Percentiles rank a stretch among this genome's conserved stretches.
Evolutionary conservation across 805 yeast genomes (phyloP).

Genomic region (Teunomyces kruisii): DNA sequence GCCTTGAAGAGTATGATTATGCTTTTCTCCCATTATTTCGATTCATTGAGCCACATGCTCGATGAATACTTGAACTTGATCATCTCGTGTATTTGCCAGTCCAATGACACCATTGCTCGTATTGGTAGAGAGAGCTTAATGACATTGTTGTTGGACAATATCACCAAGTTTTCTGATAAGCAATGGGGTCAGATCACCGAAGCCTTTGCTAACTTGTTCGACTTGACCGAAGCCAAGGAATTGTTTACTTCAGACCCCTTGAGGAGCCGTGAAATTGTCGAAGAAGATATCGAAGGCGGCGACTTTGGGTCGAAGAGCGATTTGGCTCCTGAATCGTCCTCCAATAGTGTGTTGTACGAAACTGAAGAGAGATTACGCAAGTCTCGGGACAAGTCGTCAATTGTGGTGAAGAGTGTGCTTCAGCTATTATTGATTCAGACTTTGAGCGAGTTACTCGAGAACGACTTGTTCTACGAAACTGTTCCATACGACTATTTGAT

Average conservation of each 20-base stretch:
- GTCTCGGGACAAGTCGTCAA: conserved; percentile 62
- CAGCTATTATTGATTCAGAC: conserved; percentile 88
- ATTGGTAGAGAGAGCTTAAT: conserved; percentile 90
- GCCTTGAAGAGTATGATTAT: conserved; percentile 88
- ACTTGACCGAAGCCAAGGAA: conserved; percentile 82
- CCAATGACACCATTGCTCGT: conserved; percentile 93
- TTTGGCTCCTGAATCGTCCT: conserved; percentile 8
- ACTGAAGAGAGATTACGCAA: conserved; percentile 40
- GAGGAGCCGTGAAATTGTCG: conserved; percentile 14
- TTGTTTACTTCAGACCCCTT: conserved; percentile 64
- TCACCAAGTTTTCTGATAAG: conserved; percentile 53
- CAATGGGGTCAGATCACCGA: conserved; percentile 77
- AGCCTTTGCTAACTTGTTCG: conserved; percentile 70
- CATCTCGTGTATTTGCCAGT: conserved; percentile 90
- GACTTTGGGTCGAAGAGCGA: conserved; percentile 19
- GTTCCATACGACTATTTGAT: conserved; percentile 69
- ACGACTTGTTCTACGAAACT: conserved; percentile 61
- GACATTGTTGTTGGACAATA: conserved; percentile 75
- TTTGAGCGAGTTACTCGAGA: conserved; percentile 74
- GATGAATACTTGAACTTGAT: conserved; percentile 77
- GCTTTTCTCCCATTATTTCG: conserved; percentile 80
- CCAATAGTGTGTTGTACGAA: conserved; percentile 18
- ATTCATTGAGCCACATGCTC: conserved; percentile 67
- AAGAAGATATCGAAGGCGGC: conserved; percentile 32
- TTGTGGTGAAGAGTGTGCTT: conserved; percentile 89